Evolutionary conservation across 352 stramenopile genomes (phyloP).

Genomic region (Phytophthora nicotianae): DNA sequence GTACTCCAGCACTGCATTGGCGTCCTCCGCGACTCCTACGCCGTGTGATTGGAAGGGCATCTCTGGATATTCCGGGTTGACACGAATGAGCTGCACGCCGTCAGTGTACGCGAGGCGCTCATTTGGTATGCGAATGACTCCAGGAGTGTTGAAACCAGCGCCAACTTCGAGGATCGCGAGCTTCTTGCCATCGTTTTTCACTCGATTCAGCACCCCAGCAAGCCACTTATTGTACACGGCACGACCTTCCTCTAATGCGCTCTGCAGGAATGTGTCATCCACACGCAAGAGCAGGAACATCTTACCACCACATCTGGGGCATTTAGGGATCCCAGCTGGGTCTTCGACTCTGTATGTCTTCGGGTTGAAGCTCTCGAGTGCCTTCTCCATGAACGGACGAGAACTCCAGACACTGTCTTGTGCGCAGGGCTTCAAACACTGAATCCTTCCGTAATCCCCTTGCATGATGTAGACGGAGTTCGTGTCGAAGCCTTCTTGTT

Average conservation of each 20-base stretch:
- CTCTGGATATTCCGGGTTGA: slow-evolving; percentile 60
- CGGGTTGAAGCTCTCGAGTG: slow-evolving; percentile 53
- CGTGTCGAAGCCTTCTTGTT: slow-evolving; percentile 63
- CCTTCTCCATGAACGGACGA: slow-evolving; percentile 59
- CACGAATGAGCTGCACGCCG: slow-evolving; percentile 57
- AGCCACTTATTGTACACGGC: slow-evolving; percentile 51
- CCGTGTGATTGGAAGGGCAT: slow-evolving; percentile 63
- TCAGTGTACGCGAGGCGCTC: slow-evolving; percentile 49
- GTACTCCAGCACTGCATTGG: slow-evolving; percentile 50
- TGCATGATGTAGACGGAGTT: slow-evolving; percentile 66
- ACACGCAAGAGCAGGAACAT: slow-evolving; percentile 62
- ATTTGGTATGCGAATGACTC: slow-evolving; percentile 59
- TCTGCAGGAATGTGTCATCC: slow-evolving; percentile 58
- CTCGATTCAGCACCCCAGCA: slow-evolving; percentile 29
- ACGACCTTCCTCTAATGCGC: slow-evolving; percentile 40
- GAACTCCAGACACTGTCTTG: slow-evolving; percentile 56
- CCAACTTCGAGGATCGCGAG: slow-evolving; percentile 75
- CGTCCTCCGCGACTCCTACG: slow-evolving; percentile 47
- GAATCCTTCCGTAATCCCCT: slow-evolving; percentile 65
- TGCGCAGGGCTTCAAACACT: slow-evolving; percentile 53
- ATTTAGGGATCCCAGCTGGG: slow-evolving; percentile 52
- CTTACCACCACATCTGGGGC: slow-evolving; percentile 48
- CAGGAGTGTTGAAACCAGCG: slow-evolving; percentile 75
- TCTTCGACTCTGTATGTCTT: slow-evolving; percentile 64
- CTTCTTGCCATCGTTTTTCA: slow-evolving; percentile 50